Evolutionary conservation across 202 grass and related monocot genomes (phyloP).

Genomic region (Hordeum pubiflorum): DNA sequence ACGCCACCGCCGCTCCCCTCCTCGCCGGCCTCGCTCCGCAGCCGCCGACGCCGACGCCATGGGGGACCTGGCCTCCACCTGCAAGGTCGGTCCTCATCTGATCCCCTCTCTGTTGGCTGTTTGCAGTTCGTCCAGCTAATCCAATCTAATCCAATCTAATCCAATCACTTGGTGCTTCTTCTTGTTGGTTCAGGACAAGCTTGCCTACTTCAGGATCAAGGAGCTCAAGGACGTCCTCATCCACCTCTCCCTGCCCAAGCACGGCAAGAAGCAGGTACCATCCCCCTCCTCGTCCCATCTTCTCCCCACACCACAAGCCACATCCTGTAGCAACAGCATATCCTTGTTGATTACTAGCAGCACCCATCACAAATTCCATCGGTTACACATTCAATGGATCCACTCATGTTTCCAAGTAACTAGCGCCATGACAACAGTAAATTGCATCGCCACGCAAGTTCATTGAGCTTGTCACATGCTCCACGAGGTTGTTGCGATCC

Average conservation of each 20-base stretch:
- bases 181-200: background rate
- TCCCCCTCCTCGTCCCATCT: too few relatives aligned
- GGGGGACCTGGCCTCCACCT: background rate
- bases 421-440: too few relatives aligned
- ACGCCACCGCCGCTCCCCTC: background rate
- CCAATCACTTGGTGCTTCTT: background rate
- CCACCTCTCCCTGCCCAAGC: background rate
- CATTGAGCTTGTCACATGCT: too few relatives aligned
- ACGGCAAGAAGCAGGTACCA: slow-evolving; percentile 8
- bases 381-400: too few relatives aligned
- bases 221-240: slow-evolving; percentile 6
- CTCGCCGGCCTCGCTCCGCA: background rate
- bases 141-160: background rate
- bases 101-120: background rate
- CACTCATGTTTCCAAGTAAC: too few relatives aligned
- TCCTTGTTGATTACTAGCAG: background rate
- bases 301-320: background rate
- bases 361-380: too few relatives aligned
- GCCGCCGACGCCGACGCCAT: background rate
- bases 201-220: slow-evolving; percentile 15
- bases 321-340: background rate
- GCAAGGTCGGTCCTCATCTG: background rate
- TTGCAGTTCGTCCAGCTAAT: background rate
- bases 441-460: too few relatives aligned
- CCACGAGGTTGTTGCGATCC: too few relatives aligned